Evolutionary conservation across 257 asterid genomes (phyloP).

Genomic region (Catharanthus roseus): DNA sequence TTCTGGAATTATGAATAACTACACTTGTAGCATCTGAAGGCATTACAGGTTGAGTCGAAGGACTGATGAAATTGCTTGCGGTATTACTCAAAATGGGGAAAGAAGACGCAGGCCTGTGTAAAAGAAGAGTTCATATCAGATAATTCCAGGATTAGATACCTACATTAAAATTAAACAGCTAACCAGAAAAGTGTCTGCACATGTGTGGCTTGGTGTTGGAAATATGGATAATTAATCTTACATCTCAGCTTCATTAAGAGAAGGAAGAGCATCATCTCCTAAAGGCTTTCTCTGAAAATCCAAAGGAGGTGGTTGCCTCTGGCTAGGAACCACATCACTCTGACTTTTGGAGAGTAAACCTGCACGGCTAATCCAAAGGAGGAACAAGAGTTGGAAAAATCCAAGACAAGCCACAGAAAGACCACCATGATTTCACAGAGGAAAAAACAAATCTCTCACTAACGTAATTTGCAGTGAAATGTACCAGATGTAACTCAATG

Average conservation of each 20-base stretch:
- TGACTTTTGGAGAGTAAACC: conserved; percentile 30
- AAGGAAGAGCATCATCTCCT: conserved; percentile 30
- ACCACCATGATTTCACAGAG: too few species aligned
- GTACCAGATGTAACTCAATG: neutral
- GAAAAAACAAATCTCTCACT: neutral
- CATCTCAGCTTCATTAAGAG: conserved; percentile 39
- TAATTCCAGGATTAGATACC: neutral
- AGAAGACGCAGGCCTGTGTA: conserved; percentile 43
- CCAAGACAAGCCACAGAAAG: neutral
- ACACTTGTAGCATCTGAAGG: conserved; percentile 24
- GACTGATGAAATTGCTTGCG: conserved; percentile 27
- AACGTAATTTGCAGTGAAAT: neutral
- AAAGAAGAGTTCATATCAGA: conserved; percentile 12
- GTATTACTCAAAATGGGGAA: conserved; percentile 28
- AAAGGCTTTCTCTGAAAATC: conserved; percentile 36
- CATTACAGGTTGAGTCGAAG: conserved; percentile 30
- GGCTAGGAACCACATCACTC: conserved; percentile 31
- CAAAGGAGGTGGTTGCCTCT: conserved; percentile 35
- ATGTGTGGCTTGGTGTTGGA: neutral
- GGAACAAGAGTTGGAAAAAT: conserved; percentile 17
- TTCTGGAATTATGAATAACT: conserved; percentile 37
- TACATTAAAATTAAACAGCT: neutral
- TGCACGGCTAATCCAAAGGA: conserved; percentile 30
- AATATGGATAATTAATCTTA: conserved; percentile 30
- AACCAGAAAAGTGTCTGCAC: neutral